Base-by-base conservation (phyloP, 169 alveolate genomes). In the Plasmodium inui region DNA sequence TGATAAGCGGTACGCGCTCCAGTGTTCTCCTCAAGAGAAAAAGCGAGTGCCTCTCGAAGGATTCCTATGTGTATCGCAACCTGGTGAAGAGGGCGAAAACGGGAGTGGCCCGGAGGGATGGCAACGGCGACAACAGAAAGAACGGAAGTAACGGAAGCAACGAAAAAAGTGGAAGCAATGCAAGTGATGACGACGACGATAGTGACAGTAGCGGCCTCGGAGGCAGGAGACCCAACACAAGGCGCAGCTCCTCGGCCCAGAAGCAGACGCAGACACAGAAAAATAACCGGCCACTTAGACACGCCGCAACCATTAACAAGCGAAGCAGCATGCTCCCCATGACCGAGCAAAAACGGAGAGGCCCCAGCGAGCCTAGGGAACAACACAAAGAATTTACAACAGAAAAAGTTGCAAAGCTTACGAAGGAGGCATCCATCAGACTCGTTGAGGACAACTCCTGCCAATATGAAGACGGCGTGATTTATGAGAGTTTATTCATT, bases 381-480 rank as follows among this genome's bases (percentile, higher is more conserved):
- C 28, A 84, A 19, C 46, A 44, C 22, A 84, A 84, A 28, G 82
- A 71, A 57, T 76, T 19, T n/a, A 53, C 88, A 19, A 55, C 12
- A 17, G 81, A 53, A 5, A 82, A 76, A 53, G 76, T 86, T 9
- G 67, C 28, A 30, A 86, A 57, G n/a, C 22, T 79, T 4, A 39
- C 46, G 2, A 86, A 78, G 10, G 17, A 30, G 9, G 17, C 28
- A 3, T 41, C 81, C n/a, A 55, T 74, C 1, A 55, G 12, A 53
- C 41, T 70, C 7, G 88, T 86, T 8, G 37, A 74, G 7, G 70
- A 67, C 8, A 78, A 86, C 37, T n/a, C 61, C 22, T 86, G 93
- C 46, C 88, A 86, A 28, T 86, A 86, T 50, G 57, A 86, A 76
- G 86, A 86, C 44, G 93, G 93, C 0, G 34, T 86, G n/a, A 86